Base-by-base conservation (phyloP, 2,329 filamentous ascomycete genomes). In the Phyllosticta citriasiana region DNA sequence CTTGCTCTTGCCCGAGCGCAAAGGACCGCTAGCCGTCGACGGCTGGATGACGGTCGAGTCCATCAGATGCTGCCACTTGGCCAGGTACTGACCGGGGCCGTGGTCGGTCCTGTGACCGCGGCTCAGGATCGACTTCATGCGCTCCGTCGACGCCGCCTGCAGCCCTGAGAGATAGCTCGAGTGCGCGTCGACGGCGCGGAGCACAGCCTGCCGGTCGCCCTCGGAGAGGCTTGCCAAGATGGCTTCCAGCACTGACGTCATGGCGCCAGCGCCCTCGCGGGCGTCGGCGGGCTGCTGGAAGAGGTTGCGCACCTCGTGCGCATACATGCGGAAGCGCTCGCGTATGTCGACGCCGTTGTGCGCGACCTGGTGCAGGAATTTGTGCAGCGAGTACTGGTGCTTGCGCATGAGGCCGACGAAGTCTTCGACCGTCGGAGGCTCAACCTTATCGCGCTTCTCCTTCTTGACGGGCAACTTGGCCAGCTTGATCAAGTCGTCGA, bases 11-110 rank as follows among this genome's bases (percentile, higher is more conserved):
- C 74, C 74, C 19, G 65, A 72, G 0, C 87, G 78, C 0, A 86
- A 71, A 1, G 77, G 75, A 0, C 86, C 86, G 1, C 73, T 69
- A 0, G 77, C 71, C 1, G 74, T 77, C 0, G 76, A 79, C 0
- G 89, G 87, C 1, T 87, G 88, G 63, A 92, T 85, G 54, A 80
- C 71, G 0, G 88, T 89, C n/a, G 80, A 76, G 69, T 91, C 86
- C 2, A 92, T 77, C 6, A 91, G 76, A 0, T 82, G 77, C 69
- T 91, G 86, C 88, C 89, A 92, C 57, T 84, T 81, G 1, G 83
- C 79, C 25, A 91, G 80, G 68, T 88, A 92, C 55, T 88, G 82
- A 1, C 89, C 89, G 0, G 89, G 88, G 3, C 71, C 68, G 47
- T 67, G 63, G 50, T 64, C 57, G 64, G 59, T 64, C 54, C 66